Evolutionary conservation across 495 filamentous ascomycete genomes (phyloP), one percentile per base, ranked within the genome.

Genomic region (Penicillium coffeae): DNA sequence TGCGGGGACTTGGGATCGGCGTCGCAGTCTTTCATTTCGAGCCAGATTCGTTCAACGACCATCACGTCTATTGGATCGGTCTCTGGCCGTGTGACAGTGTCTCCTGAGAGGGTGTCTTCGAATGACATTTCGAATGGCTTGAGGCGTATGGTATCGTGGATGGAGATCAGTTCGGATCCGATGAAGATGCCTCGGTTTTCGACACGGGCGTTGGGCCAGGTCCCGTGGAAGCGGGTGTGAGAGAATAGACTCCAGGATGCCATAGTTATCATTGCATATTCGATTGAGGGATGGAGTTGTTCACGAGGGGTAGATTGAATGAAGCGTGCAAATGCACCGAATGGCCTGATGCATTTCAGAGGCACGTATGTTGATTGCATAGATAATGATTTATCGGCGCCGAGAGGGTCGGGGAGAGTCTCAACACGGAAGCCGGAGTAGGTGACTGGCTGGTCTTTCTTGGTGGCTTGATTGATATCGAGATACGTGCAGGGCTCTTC

Each of bases 361-460:
- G 71, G 72, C 4, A 84, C 63, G 47, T 84, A 84, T 54, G 65
- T 72, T 52, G 76, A 74, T 19, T 76, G 76, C 39, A 74, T 60
- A 2, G 74, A 76, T 20, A 70, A 68, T 16, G 68, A 62, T 51
- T 83, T 83, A 47, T 77, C 65, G n/a, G 60, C 52, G 21, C 61
- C 61, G 44, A 78, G 68, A 0, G 76, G 76, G 35, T 80, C 59
- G 0, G 80, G 73, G 1, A 79, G 62, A 1, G 72, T 75, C 52
- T 84, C 81, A 3, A 86, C 68, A 2, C 80, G 76, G 41, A 81
- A 80, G 0, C 82, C 80, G n/a, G 73, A 74, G 37, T 75, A 68
- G 49, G 69, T 78, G n/a, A 81, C 14, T 2, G 37, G 60, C 25
- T 49, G 56, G 32, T 69, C 45, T 47, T 79, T 80, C 0, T 52